phyloP scores from a whole-genome alignment of 2,329 filamentous ascomycete genomes.

The Beauveria asiatica region DNA sequence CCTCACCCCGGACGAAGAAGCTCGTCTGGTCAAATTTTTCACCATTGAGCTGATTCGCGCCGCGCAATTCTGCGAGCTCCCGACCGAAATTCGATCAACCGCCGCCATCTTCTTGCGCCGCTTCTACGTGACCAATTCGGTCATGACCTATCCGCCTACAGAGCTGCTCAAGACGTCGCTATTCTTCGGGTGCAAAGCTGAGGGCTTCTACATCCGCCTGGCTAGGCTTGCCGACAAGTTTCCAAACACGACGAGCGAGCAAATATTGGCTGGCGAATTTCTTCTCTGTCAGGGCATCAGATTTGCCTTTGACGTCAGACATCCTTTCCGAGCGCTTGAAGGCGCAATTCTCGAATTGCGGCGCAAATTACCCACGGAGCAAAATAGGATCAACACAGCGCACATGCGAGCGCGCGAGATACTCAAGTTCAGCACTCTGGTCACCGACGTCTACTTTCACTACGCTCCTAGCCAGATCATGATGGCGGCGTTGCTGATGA shows the following conservation, averaged over 20 bases:
- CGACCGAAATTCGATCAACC: slow-evolving; percentile 50
- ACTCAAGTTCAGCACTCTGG: slow-evolving; percentile 68
- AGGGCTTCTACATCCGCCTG: slow-evolving; percentile 66
- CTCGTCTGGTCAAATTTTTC: slow-evolving; percentile 72
- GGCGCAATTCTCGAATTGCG: slow-evolving; percentile 78
- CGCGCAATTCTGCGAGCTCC: slow-evolving; percentile 43
- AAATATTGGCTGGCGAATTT: slow-evolving; percentile 86
- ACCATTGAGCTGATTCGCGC: slow-evolving; percentile 50
- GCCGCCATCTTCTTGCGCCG: slow-evolving; percentile 84
- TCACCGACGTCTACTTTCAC: slow-evolving; percentile 96
- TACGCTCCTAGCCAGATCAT: slow-evolving; percentile 93
- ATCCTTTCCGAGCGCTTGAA: slow-evolving; percentile 82
- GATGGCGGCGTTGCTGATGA: slow-evolving; percentile 70
- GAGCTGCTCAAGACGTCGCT: slow-evolving; percentile 83
- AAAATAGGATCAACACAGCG: slow-evolving; percentile 46
- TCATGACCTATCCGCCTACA: slow-evolving; percentile 92
- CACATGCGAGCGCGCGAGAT: slow-evolving; percentile 66
- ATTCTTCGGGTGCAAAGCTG: slow-evolving; percentile 89
- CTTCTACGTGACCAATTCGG: slow-evolving; percentile 91
- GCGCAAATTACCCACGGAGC: slow-evolving; percentile 55
- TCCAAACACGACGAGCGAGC: slow-evolving; percentile 63
- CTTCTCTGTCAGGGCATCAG: slow-evolving; percentile 84
- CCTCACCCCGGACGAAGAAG: slow-evolving; percentile 75
- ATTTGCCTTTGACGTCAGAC: slow-evolving; percentile 87
- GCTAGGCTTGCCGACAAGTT: slow-evolving; percentile 61